phyloP scores from a whole-genome alignment of 1,284 basidiomycete species.

The Volvariella volvacea region DNA sequence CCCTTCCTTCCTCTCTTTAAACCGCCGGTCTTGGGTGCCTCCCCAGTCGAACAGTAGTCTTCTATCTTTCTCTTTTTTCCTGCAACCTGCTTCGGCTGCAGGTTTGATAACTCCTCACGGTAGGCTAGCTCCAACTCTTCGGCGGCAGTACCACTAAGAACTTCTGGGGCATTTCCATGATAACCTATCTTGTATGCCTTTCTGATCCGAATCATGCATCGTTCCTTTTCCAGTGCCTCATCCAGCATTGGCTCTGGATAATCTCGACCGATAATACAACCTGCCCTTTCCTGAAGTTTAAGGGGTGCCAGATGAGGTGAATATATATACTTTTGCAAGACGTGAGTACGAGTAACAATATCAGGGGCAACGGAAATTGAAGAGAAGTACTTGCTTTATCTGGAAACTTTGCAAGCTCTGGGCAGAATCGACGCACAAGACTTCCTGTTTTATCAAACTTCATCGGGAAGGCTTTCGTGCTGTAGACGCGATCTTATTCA shows the following conservation, averaged over 20 bases:
- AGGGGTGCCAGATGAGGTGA: constrained; percentile 7
- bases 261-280: constrained; percentile 11
- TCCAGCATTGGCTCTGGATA: constrained; percentile 14
- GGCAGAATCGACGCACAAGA: constrained; percentile 2
- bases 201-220: constrained; percentile 13
- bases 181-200: constrained; percentile 8
- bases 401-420: constrained; percentile 15
- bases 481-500: constrained; percentile 13
- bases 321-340: constrained; percentile 9
- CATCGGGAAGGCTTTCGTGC: constrained; percentile 12
- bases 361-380: constrained; percentile 1
- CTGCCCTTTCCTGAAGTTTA: constrained; percentile 10
- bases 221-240: constrained; percentile 14
- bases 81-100: background rate
- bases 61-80: constrained; percentile 3
- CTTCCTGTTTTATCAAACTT: constrained; percentile 17
- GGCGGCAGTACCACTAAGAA: constrained; percentile 8
- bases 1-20: constrained; percentile 1
- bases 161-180: constrained; percentile 14
- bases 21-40: background rate
- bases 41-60: constrained; percentile 1
- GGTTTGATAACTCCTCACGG: too few species aligned
- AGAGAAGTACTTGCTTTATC: constrained; percentile 17
- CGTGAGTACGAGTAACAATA: background rate
- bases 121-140: background rate